Evolutionary conservation across 352 stramenopile genomes (phyloP), one percentile per base, ranked within the genome.

Genomic region (Elongisporangium senticosum): DNA sequence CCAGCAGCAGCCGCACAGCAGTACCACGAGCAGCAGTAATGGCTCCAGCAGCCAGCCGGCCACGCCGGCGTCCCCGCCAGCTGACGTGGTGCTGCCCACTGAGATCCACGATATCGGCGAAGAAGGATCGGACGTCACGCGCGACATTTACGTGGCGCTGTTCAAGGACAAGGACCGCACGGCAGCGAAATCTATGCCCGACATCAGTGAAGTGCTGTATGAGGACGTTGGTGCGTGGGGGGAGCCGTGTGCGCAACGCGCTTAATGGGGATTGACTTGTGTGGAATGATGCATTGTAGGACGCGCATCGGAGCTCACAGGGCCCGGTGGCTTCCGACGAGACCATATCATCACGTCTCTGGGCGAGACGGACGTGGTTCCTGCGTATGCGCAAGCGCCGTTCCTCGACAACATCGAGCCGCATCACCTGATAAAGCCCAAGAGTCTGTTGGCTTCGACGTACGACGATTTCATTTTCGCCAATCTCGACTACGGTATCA

Each of bases 81-180:
- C 51, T 14, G 19, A 21, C 19, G 28, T 43, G 33, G 33, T 77
- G 40, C 58, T 72, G 10, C 71, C 69, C 20, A 64, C 64, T 2
- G 71, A 81, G 53, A 64, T 83, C 15, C 75, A 86, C 49, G 71
- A 82, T 54, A 83, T 86, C 23, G 49, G 61, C 1, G 75, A 80
- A 53, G 76, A 86, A 62, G 76, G 76, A 14, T 86, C 76, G 14
- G 76, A 86, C 64, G 83, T 86, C 73, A 86, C 75, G 62, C 73
- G 75, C 57, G 75, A 86, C 63, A 86, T 86, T 56, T 83, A 82
- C 71, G 79, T 83, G 49, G 73, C 75, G 61, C 79, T 86, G 59
- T 64, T 86, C 58, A 76, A 75, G 59, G 73, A 80, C 49, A 72
- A 79, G 48, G 67, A 82, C 48, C 71, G 74, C 3, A 58, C 62